Base-by-base conservation (phyloP, 495 filamentous ascomycete genomes). In the Neurospora sp. region DNA sequence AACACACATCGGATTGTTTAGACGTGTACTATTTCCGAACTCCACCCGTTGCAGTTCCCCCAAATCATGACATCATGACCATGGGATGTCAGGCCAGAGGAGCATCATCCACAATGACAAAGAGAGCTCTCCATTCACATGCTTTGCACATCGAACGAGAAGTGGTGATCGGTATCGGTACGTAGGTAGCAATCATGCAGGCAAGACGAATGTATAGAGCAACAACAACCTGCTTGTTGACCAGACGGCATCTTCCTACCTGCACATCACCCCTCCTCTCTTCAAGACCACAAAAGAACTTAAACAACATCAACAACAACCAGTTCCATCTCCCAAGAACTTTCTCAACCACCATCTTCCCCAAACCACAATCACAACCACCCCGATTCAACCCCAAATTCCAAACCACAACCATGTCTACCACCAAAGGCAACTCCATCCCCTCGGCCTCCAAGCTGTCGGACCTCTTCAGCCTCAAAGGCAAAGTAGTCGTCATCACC, bases 401-500 rank as follows among this genome's bases (percentile, higher is more conserved):
- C 5, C 53, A 61, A 61, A 61, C 53, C 53, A 14, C 22, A 35
- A 69, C 59, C 41, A 76, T 74, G 69, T n/a, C 69, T 35, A 71
- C 68, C 9, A 68, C 65, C 35, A 70, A 70, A 70, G 75, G 73
- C 68, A 78, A 78, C 71, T 40, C 61, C 18, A 73, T 81, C 68
- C 82, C 83, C 12, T 70, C 73, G 16, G 74, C 81, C 61, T 75
- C 61, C 74, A 78, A 72, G 68, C 79, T 85, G 18, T 12, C 70
- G 8, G 83, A 84, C 75, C 82, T 84, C 42, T 85, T 87, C 80
- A 85, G 82, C 75, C 78, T 88, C 31, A 85, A 86, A 76, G 85
- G 86, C 72, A 85, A 84, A 76, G 87, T 88, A 65, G 82, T 85
- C 72, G 80, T 87, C 45, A 80, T 88, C 48, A 88, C 87, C 0